phyloP scores from a whole-genome alignment of 805 yeast species.

The Zygoascus bituminiphila region DNA sequence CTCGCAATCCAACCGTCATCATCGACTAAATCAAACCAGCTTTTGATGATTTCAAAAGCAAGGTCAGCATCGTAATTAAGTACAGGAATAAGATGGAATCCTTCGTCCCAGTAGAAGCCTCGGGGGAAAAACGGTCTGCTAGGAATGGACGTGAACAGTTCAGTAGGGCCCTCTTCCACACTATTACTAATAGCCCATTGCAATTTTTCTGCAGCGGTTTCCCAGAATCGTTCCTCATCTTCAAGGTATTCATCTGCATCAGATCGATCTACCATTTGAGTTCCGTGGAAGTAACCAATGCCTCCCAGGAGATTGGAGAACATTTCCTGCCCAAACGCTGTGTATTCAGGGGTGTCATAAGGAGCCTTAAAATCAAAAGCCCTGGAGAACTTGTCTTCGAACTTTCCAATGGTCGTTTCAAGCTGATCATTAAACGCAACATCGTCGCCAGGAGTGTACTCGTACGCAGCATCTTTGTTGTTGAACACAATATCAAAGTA shows the following conservation, averaged over 20 bases:
- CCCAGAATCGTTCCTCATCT: slow-evolving; percentile 43
- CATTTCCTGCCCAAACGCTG: slow-evolving; percentile 63
- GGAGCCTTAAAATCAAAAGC: slow-evolving; percentile 49
- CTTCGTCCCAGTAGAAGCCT: slow-evolving; percentile 99
- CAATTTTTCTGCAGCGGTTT: slow-evolving; percentile 18
- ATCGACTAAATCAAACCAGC: slow-evolving; percentile 85
- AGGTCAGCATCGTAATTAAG: slow-evolving; percentile 77
- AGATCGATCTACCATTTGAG: slow-evolving; percentile 67
- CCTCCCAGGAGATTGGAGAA: slow-evolving; percentile 85
- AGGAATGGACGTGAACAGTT: slow-evolving; percentile 77
- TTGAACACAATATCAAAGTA: slow-evolving; percentile 67
- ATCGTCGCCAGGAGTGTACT: neutral
- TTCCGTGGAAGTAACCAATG: slow-evolving; percentile 79
- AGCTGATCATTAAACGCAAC: slow-evolving; percentile 23
- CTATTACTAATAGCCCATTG: slow-evolving; percentile 8
- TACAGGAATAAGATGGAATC: slow-evolving; percentile 82
- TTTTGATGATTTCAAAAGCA: slow-evolving; percentile 66
- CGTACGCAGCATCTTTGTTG: slow-evolving; percentile 29
- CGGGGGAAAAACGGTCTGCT: slow-evolving; percentile 92
- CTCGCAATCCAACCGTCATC: slow-evolving; percentile 95
- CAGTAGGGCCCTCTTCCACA: slow-evolving; percentile 61
- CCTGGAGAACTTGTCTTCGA: slow-evolving; percentile 46
- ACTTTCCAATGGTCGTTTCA: slow-evolving; percentile 27
- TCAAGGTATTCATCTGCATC: slow-evolving; percentile 63
- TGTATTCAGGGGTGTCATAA: slow-evolving; percentile 37